phyloP scores from a whole-genome alignment of 441 rosid species.

The Monsonia emarginata region DNA sequence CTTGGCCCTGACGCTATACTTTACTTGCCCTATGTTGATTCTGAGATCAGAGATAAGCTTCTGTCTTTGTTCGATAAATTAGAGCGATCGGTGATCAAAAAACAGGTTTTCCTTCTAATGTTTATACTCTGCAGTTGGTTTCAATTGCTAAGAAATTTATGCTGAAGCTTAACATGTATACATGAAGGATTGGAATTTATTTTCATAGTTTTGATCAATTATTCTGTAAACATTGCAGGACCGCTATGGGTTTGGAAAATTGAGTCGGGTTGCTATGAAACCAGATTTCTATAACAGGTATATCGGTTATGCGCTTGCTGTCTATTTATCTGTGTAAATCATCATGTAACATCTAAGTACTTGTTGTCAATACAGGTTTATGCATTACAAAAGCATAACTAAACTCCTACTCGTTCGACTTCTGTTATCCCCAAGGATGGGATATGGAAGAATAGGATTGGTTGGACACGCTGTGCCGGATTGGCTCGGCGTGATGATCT shows the following conservation, averaged over 20 bases:
- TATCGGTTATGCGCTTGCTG: not conserved
- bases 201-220: slow-evolving; percentile 10
- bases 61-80: slow-evolving; percentile 39
- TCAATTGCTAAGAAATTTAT: slow-evolving; percentile 6
- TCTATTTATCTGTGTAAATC: not conserved
- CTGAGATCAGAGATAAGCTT: slow-evolving; percentile 31
- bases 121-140: not conserved
- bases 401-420: not conserved
- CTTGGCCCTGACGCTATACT: slow-evolving; percentile 37
- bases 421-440: not conserved
- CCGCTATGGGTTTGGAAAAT: slow-evolving; percentile 47
- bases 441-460: no score
- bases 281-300: slow-evolving; percentile 62
- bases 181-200: not conserved
- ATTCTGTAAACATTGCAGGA: slow-evolving; percentile 38
- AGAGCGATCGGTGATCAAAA: slow-evolving; percentile 37
- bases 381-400: not conserved
- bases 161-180: not conserved
- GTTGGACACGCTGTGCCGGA: no score
- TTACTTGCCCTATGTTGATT: slow-evolving; percentile 42
- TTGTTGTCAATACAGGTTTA: not conserved
- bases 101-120: slow-evolving; percentile 34
- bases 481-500: no score
- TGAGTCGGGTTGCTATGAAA: slow-evolving; percentile 54
- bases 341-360: not conserved